Evolutionary conservation across 2,329 filamentous ascomycete genomes (phyloP).

Genomic region (Xylariaceae sp.): DNA sequence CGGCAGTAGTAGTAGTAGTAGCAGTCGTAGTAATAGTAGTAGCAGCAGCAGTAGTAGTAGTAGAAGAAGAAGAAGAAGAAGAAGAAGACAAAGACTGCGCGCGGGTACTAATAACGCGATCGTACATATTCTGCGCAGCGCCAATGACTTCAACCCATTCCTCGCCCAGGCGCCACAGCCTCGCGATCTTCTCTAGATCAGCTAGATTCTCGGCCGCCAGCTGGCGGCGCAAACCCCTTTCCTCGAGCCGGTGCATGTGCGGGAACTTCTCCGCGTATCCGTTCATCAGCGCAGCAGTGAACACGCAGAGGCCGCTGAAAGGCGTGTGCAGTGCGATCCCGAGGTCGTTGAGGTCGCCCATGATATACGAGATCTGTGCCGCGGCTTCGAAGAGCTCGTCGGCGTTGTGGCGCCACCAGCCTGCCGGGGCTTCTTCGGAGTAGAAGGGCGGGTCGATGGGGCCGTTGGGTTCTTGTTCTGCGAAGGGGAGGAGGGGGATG

Average conservation of each 20-base stretch:
- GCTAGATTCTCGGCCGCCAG: constrained; percentile 13
- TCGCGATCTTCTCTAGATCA: constrained; percentile 15
- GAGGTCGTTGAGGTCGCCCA: constrained; percentile 16
- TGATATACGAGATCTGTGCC: constrained; percentile 17
- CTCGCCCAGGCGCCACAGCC: constrained; percentile 13
- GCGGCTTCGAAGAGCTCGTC: constrained; percentile 16
- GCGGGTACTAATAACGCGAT: constrained; percentile 7
- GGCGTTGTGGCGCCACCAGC: constrained; percentile 17
- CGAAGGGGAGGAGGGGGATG: constrained; percentile 13
- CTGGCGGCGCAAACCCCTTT: constrained; percentile 8
- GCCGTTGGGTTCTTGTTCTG: constrained; percentile 13
- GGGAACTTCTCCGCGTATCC: constrained; percentile 14
- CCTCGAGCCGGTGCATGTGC: constrained; percentile 9
- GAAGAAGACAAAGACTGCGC: neutral
- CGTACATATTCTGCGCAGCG: constrained; percentile 12
- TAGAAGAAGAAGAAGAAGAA: too few species aligned
- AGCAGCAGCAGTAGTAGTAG: too few species aligned
- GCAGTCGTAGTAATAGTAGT: too few species aligned
- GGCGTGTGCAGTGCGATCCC: constrained; percentile 15
- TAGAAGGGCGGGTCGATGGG: constrained; percentile 16
- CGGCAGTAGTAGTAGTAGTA: too few species aligned
- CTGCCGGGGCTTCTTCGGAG: constrained; percentile 10
- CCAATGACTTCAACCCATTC: constrained; percentile 18
- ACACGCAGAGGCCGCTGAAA: constrained; percentile 17
- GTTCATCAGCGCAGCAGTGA: constrained; percentile 16